A percentile compares a stretch with the other conserved stretches of the same genome.
These are phyloP conservation scores for Syzygium syzygioides DNA, from an alignment of 441 rosid genomes.

Conservation along the genomic window DNA sequence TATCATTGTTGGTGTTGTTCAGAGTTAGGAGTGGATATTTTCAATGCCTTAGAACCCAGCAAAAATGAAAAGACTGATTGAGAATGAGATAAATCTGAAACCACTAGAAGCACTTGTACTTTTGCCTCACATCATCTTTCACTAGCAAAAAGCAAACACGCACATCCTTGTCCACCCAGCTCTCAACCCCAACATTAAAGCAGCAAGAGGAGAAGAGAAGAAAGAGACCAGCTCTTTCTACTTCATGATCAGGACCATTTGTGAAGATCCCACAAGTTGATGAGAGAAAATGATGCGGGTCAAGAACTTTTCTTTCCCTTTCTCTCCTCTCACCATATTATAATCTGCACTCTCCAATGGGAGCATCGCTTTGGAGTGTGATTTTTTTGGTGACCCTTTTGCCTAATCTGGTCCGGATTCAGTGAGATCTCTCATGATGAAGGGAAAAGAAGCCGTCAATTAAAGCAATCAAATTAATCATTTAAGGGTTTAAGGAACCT, in stretches of 20 bases:
- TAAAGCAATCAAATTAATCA: neutral
- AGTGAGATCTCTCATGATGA: slow-evolving; percentile 8
- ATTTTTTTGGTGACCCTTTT: slow-evolving; percentile 4
- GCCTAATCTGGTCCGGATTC: slow-evolving; percentile 15
- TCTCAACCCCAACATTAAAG: neutral
- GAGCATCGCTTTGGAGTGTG: slow-evolving; percentile 11
- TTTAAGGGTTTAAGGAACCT: neutral
- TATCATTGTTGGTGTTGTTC: neutral
- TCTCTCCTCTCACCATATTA: neutral
- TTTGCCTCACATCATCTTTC: slow-evolving; percentile 29
- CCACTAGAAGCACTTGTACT: slow-evolving; percentile 11
- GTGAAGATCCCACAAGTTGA: neutral
- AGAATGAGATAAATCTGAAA: neutral
- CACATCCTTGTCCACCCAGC: neutral
- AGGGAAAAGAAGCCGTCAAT: slow-evolving; percentile 6
- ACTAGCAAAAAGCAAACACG: slow-evolving; percentile 14
- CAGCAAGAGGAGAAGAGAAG: neutral
- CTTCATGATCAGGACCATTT: slow-evolving; percentile 9
- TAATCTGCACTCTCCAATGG: neutral
- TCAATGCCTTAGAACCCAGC: slow-evolving; percentile 6
- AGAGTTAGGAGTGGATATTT: slow-evolving; percentile 1
- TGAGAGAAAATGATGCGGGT: neutral
- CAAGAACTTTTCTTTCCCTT: neutral
- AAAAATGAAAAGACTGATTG: neutral
- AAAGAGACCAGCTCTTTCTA: neutral